Conservation (phyloP, 495 filamentous ascomycete genomes). For the Clavariopsis aquatica region DNA sequence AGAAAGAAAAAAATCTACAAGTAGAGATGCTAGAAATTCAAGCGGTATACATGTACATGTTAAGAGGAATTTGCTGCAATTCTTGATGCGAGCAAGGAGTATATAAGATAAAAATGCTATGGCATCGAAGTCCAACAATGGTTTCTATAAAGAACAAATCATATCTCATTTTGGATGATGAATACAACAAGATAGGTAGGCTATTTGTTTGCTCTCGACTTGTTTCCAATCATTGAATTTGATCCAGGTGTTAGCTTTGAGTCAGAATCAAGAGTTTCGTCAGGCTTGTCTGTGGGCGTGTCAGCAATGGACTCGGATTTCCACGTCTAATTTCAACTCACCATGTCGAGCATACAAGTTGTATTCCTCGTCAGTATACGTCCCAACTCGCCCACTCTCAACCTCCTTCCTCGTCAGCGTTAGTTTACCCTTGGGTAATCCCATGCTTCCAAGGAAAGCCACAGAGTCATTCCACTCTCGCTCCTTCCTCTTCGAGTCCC, state of each 20-base stretch:
- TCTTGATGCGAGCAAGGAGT: too few relatives aligned
- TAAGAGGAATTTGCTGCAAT: too few relatives aligned
- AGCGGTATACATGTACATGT: neutral
- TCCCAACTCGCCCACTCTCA: slow-evolving; percentile 65
- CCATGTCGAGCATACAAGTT: slow-evolving; percentile 77
- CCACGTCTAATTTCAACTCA: slow-evolving; percentile 43
- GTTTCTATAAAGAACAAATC: too few relatives aligned
- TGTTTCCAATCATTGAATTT: slow-evolving; percentile 42
- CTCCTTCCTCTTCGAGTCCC: slow-evolving; percentile 73
- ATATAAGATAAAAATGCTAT: too few relatives aligned
- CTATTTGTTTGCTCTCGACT: slow-evolving; percentile 31
- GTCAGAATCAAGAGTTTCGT: slow-evolving; percentile 57
- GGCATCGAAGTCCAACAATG: too few relatives aligned
- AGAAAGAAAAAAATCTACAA: neutral
- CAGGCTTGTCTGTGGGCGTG: slow-evolving; percentile 55
- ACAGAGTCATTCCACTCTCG: slow-evolving; percentile 84
- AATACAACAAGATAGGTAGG: neutral
- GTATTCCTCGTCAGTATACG: slow-evolving; percentile 59
- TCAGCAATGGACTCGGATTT: slow-evolving; percentile 38
- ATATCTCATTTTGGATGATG: neutral
- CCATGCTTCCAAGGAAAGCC: slow-evolving; percentile 79
- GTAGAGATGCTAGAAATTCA: neutral
- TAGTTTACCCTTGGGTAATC: slow-evolving; percentile 75
- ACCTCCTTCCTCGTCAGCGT: slow-evolving; percentile 72
- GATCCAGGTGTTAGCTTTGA: slow-evolving; percentile 45